Conservation (phyloP, 1,139 yeast genomes). For the Lodderomyces jiufengensis region DNA sequence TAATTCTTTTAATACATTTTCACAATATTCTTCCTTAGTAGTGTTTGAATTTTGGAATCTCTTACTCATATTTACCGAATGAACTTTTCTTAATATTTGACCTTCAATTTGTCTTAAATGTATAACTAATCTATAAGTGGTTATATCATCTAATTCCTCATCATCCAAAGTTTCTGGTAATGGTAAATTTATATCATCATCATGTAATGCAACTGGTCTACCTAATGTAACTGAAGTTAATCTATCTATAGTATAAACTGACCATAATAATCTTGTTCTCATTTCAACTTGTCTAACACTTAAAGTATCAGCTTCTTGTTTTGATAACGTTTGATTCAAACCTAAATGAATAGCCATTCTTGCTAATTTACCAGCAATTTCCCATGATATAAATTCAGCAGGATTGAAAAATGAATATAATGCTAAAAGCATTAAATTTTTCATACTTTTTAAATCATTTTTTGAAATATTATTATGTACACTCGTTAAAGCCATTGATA, state of each 20-base stretch:
- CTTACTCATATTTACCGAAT: constrained; percentile 25
- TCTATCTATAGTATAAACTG: constrained; percentile 47
- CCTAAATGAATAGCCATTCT: constrained; percentile 41
- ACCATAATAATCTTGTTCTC: constrained; percentile 47
- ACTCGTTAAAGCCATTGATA: constrained; percentile 17
- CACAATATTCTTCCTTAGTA: constrained; percentile 20
- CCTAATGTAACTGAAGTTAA: constrained; percentile 42
- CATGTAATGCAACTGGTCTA: constrained; percentile 41
- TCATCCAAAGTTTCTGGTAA: constrained; percentile 29
- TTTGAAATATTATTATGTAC: constrained; percentile 29
- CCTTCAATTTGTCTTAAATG: constrained; percentile 42
- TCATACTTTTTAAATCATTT: constrained; percentile 33
- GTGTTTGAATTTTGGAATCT: constrained; percentile 6
- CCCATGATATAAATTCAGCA: constrained; percentile 44
- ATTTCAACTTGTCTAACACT: constrained; percentile 33
- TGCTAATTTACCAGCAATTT: constrained; percentile 43
- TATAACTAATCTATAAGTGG: constrained; percentile 36
- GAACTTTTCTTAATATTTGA: constrained; percentile 35
- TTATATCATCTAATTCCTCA: constrained; percentile 36
- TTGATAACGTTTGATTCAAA: constrained; percentile 32
- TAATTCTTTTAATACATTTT: constrained; percentile 23
- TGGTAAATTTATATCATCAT: constrained; percentile 44
- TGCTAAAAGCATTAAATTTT: constrained; percentile 38
- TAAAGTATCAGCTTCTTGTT: constrained; percentile 19
- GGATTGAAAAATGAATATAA: constrained; percentile 45